phyloP scores from a whole-genome alignment of 371 early-diverging fungal species.

The Syncephalastrum sp. region DNA sequence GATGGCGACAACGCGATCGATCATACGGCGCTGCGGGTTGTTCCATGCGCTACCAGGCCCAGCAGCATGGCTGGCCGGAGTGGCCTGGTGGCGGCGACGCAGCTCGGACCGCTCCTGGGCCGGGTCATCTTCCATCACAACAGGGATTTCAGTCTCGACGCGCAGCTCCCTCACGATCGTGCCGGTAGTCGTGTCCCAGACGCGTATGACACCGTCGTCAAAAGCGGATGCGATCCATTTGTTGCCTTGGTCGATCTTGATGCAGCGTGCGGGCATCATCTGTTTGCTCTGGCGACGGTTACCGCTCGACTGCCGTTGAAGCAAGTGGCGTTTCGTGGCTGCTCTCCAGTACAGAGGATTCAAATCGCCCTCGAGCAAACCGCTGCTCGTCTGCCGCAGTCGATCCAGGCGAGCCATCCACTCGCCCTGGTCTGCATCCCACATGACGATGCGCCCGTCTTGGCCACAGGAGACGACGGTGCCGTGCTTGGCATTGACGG shows the following conservation, averaged over 20 bases:
- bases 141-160: constrained; percentile 12
- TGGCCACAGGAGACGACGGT: constrained; percentile 30
- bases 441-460: constrained; percentile 33
- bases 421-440: constrained; percentile 24
- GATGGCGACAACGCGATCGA: constrained; percentile 21
- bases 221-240: constrained; percentile 34
- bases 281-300: constrained; percentile 4
- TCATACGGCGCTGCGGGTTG: constrained; percentile 2
- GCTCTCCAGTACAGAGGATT: constrained; percentile 17
- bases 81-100: constrained; percentile 1
- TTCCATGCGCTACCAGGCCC: neutral
- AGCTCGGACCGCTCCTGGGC: constrained; percentile 1
- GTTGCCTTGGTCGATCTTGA: constrained; percentile 27
- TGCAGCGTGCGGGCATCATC: constrained; percentile 19
- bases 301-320: neutral
- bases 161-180: constrained; percentile 22
- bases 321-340: neutral
- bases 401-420: constrained; percentile 38
- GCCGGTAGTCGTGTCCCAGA: constrained; percentile 29
- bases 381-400: constrained; percentile 11
- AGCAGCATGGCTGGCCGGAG: neutral
- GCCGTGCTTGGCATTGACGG: constrained; percentile 18
- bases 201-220: constrained; percentile 32
- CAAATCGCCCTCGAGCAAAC: constrained; percentile 18
- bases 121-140: constrained; percentile 11